Conservation (phyloP, 1,284 basidiomycete species). For the Ceratobasidium sp. region DNA sequence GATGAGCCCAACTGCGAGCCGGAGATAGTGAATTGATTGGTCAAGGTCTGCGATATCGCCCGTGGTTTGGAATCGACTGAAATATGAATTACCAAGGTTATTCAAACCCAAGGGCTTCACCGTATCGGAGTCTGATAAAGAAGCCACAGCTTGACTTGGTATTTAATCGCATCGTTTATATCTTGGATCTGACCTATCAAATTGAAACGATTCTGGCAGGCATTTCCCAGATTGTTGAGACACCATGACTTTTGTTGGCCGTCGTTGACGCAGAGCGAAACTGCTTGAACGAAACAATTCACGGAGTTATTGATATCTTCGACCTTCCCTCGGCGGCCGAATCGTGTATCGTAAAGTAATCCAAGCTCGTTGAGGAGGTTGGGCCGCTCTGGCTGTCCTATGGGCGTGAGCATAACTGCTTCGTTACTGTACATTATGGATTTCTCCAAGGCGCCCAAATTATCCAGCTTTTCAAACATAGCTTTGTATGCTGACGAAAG, state of each 20-base stretch:
- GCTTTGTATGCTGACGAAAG: background rate
- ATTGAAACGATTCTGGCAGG: background rate
- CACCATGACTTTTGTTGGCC: background rate
- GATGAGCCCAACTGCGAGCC: background rate
- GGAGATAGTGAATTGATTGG: background rate
- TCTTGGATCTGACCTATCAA: background rate
- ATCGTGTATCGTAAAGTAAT: background rate
- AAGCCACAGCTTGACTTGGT: background rate
- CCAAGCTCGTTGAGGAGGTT: background rate
- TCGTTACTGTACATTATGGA: background rate
- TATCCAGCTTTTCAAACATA: background rate
- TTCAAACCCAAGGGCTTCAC: background rate
- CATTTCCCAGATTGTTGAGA: background rate
- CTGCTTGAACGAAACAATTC: background rate
- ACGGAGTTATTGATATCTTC: background rate
- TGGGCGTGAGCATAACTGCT: background rate
- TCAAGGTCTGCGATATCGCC: background rate
- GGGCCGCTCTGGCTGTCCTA: background rate
- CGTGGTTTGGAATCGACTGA: background rate
- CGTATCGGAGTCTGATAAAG: background rate
- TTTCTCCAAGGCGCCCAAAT: background rate
- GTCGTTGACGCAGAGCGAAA: background rate
- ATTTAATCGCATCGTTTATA: slow-evolving; percentile 2
- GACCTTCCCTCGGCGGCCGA: background rate
- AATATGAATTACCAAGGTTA: slow-evolving; percentile 8